Evolutionary conservation across 768 basidiomycete species (phyloP), one percentile per base, ranked within the genome.

Genomic region (Tylopilus balloui): DNA sequence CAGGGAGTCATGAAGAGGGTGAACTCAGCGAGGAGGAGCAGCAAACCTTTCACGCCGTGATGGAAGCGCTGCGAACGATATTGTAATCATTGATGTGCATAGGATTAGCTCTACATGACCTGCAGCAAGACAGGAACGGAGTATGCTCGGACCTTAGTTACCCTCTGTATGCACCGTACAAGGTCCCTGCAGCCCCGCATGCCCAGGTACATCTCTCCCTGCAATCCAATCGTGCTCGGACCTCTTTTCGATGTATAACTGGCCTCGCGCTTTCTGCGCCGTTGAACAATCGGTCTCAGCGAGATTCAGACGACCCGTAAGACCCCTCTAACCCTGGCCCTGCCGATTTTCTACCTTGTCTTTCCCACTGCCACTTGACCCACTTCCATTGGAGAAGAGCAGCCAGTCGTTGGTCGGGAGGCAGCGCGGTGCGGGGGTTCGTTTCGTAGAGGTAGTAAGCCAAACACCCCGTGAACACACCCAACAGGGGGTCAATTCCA

Each of bases 401-500:
- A 5, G 61, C 37, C 28, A 92, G 66, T 40, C 75, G 75, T 50
- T 86, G 72, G 6, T 83, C 79, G 21, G 73, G 69, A 0, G 77
- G 70, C 14, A 81, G 72, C 9, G 77, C 81, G 4, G 82, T 86
- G 32, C 89, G 80, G 6, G 89, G 90, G 65, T 92, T 80, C 24
- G 73, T 84, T 63, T 92, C 89, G 64, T 86, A 79, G 31, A 92
- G 78, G 63, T 88, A 83, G 64, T 82, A 92, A 6, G 90, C 90
- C 36, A 90, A 67, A 34, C 79, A 64, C 12, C 90, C 90, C 2
- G 88, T 90, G 61, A 89, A 83, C 45, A 90, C 68, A 7, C 88
- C 90, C 34, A 92, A 68, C 14, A 88, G 48, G 5, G 86, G 81
- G 66, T 92, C 90, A 5, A 89, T 57, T 1, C 76, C 63, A 23